A percentile compares a stretch with the other conserved stretches of the same genome.
Evolutionary conservation across 768 basidiomycete species (phyloP).

Genomic region (Gymnopilus dilepis): DNA sequence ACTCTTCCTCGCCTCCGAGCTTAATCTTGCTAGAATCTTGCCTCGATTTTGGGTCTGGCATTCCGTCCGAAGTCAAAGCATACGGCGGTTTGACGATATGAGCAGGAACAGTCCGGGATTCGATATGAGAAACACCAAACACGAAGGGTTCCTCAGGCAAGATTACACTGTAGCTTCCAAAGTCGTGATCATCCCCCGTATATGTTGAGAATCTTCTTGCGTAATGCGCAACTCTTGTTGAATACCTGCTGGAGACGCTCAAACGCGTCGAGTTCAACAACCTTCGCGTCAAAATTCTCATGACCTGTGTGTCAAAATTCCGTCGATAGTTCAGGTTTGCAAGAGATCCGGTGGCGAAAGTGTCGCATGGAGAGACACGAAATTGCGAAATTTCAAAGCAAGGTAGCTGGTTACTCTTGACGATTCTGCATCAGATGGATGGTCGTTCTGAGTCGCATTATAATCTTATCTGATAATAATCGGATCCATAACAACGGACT

Average conservation of each 20-base stretch:
- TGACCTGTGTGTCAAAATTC: too few relatives aligned
- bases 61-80: slow-evolving; percentile 31
- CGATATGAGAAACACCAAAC: slow-evolving; percentile 67
- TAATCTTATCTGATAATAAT: too few relatives aligned
- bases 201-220: slow-evolving; percentile 12
- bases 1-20: slow-evolving; percentile 60
- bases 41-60: slow-evolving; percentile 14
- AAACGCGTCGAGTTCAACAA: not conserved
- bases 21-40: slow-evolving; percentile 38
- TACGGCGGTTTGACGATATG: slow-evolving; percentile 64
- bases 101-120: slow-evolving; percentile 58
- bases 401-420: too few relatives aligned
- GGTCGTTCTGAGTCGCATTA: too few relatives aligned
- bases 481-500: too few relatives aligned
- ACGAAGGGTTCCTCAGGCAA: slow-evolving; percentile 69
- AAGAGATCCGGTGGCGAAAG: too few relatives aligned
- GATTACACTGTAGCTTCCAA: slow-evolving; percentile 64
- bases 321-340: too few relatives aligned
- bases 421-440: too few relatives aligned
- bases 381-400: too few relatives aligned
- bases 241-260: not conserved
- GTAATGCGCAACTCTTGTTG: not conserved
- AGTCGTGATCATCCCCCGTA: slow-evolving; percentile 35
- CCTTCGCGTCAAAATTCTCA: not conserved
- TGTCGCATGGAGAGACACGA: too few relatives aligned